phyloP scores from a whole-genome alignment of 2,329 filamentous ascomycete genomes.

The Dothistroma septosporum region DNA sequence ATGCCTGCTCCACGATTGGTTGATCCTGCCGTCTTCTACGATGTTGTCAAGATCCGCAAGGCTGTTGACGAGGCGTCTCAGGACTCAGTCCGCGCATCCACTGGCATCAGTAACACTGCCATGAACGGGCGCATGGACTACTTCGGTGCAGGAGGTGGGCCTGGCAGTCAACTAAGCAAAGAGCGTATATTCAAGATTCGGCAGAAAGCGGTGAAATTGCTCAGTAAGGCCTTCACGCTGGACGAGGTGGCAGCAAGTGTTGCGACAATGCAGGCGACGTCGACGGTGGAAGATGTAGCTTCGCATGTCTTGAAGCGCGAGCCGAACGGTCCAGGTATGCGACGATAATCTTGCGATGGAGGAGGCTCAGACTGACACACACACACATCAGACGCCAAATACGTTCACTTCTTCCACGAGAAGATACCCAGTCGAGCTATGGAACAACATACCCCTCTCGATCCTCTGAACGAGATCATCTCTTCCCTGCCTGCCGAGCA shows the following conservation, averaged over 20 bases:
- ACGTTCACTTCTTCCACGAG: constrained; percentile 90
- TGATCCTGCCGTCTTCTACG: constrained; percentile 76
- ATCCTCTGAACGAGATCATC: constrained; percentile 65
- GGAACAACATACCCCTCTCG: constrained; percentile 65
- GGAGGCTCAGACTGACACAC: constrained; percentile 2
- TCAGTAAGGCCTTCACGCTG: constrained; percentile 71
- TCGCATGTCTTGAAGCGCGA: constrained; percentile 67
- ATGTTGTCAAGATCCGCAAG: constrained; percentile 75
- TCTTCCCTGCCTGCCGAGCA: constrained; percentile 58
- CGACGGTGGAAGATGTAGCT: constrained; percentile 72
- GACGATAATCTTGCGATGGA: not conserved
- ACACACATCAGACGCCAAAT: constrained; percentile 60
- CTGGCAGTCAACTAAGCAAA: constrained; percentile 60
- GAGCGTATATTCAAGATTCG: constrained; percentile 76
- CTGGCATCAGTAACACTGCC: constrained; percentile 63
- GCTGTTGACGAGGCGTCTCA: constrained; percentile 76
- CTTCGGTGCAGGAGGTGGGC: constrained; percentile 52
- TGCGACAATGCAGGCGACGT: constrained; percentile 76
- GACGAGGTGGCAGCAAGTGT: constrained; percentile 82
- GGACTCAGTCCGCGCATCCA: constrained; percentile 71
- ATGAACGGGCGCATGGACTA: constrained; percentile 50
- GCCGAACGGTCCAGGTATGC: constrained; percentile 50
- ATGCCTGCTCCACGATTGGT: constrained; percentile 71
- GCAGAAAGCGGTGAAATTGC: constrained; percentile 72
- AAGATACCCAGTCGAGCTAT: constrained; percentile 76